Evolutionary conservation across 306 rosid genomes (phyloP).

Genomic region (Hippophae tibetana): DNA sequence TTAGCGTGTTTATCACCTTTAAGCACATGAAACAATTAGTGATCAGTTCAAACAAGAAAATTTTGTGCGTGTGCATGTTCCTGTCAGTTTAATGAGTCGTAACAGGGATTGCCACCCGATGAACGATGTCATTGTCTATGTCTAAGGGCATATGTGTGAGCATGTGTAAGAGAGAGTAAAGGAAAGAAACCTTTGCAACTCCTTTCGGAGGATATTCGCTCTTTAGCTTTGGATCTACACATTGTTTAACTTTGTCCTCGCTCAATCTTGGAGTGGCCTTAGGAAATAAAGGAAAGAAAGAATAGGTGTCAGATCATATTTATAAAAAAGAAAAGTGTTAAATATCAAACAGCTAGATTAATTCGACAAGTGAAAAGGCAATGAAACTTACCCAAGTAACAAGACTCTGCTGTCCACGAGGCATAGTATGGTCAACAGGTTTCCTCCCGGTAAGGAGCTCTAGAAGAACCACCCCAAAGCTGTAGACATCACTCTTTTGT

Average conservation of each 20-base stretch:
- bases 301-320: conserved; percentile 2
- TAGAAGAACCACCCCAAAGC: conserved; percentile 50
- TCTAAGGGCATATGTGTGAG: too few relatives aligned
- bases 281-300: background rate
- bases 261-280: conserved; percentile 97
- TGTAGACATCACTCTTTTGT: conserved; percentile 47
- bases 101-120: too few relatives aligned
- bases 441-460: conserved; percentile 50
- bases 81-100: too few relatives aligned
- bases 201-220: conserved; percentile 97
- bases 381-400: conserved; percentile 70
- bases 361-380: conserved; percentile 10
- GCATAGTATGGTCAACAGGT: conserved; percentile 57
- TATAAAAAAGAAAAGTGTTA: conserved; percentile 11
- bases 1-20: too few relatives aligned
- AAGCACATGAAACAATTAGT: too few relatives aligned
- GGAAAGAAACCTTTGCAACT: conserved; percentile 68
- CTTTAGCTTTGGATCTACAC: conserved; percentile 92
- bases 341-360: background rate
- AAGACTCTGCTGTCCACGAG: conserved; percentile 53
- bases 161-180: background rate
- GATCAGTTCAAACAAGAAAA: too few relatives aligned
- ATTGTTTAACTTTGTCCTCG: conserved; percentile 93
- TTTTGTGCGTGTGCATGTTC: background rate
- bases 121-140: too few relatives aligned